phyloP scores from a whole-genome alignment of 73 alveolate species.

The Tetrahymena thermophila region DNA sequence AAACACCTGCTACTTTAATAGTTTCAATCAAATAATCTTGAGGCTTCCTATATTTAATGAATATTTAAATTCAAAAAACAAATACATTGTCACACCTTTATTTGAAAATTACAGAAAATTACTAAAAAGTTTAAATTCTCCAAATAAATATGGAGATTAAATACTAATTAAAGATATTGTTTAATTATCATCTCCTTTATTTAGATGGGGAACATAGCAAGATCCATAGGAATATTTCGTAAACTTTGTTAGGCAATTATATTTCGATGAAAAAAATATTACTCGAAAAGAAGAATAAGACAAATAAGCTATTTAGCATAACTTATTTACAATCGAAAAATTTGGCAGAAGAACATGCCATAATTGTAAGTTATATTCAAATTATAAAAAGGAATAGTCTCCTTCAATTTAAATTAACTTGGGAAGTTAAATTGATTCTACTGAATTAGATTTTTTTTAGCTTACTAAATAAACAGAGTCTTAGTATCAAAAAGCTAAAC shows the following conservation, averaged over 20 bases:
- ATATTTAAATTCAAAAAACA: neutral
- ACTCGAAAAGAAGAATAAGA: neutral
- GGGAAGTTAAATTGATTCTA: neutral
- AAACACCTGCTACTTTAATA: neutral
- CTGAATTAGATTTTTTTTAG: neutral
- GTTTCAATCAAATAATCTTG: neutral
- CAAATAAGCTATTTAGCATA: neutral
- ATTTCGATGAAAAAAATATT: neutral
- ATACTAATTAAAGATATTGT: neutral
- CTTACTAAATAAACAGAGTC: neutral
- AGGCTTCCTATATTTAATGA: neutral
- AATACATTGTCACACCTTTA: neutral
- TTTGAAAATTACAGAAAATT: neutral
- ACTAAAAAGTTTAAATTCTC: neutral
- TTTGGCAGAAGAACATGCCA: neutral
- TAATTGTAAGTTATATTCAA: neutral
- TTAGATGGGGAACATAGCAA: too few relatives aligned
- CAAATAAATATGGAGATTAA: too few relatives aligned
- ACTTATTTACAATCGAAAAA: neutral
- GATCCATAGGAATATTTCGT: neutral
- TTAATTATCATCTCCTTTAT: neutral
- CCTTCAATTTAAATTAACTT: neutral
- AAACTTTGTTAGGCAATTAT: neutral
- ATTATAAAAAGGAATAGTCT: neutral
- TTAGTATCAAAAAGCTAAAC: neutral